phyloP scores from a whole-genome alignment of 768 basidiomycete genomes.

The Kwoniella sp. region DNA sequence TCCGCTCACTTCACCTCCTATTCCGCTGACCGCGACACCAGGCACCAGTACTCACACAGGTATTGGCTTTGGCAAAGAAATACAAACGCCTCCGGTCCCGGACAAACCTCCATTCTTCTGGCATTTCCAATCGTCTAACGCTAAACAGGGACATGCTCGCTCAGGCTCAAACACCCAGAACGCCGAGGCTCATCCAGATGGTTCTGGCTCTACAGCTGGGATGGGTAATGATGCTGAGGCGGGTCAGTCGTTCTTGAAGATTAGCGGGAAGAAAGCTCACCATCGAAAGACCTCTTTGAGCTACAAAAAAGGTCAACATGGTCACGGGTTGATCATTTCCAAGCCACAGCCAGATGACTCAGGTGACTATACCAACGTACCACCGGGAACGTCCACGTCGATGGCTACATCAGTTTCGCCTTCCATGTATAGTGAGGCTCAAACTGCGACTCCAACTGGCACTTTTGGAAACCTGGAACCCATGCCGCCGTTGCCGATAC shows the following conservation, averaged over 20 bases:
- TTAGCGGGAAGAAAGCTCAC: not conserved
- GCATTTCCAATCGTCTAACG: not conserved
- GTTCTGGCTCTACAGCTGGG: not conserved
- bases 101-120: not conserved
- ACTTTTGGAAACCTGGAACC: not conserved
- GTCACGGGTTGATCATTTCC: not conserved
- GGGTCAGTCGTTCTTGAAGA: not conserved
- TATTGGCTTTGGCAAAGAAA: too few species aligned
- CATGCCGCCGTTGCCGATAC: not conserved
- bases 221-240: too few species aligned
- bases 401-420: not conserved
- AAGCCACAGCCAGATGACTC: not conserved
- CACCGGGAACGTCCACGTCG: not conserved
- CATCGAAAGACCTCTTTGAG: not conserved
- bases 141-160: not conserved
- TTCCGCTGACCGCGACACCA: not conserved
- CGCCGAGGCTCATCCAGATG: not conserved
- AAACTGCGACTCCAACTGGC: not conserved
- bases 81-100: not conserved
- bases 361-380: not conserved
- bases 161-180: not conserved
- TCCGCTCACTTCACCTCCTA: constrained; percentile 3
- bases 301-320: not conserved
- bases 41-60: not conserved
- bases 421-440: not conserved